Base-by-base conservation (phyloP, 164 flowering plant species). In the Magnolia changhungtana region DNA sequence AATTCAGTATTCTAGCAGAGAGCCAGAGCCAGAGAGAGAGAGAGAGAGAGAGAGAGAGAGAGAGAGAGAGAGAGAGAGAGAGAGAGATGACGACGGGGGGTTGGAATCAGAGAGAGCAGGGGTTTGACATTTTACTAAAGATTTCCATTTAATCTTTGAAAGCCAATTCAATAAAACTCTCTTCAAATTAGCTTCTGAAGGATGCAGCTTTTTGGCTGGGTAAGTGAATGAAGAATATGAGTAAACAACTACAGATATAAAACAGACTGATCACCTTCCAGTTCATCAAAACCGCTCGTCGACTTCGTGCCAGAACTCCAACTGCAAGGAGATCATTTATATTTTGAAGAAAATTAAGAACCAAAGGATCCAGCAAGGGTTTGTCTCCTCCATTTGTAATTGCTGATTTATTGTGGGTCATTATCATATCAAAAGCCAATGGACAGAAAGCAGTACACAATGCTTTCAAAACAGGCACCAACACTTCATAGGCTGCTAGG, bases 401-500 rank as follows among this genome's bases (percentile, higher is more conserved):
- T 72, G 72, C 50, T 23, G 76, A 75, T 8, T 72, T 74, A 55
- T 83, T 73, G 67, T 77, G 67, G 14, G 80, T 76, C 78, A 64
- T 45, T 6, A 89, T 21, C 50, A 86, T 63, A 68, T 83, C 78
- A 63, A 88, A 75, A 72, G 80, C 74, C 69, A 76, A 52, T 49
- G 88, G 78, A 80, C 90, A 86, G 72, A 78, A 78, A 13, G 81
- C 66, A n/a, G 82, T 80, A 20, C 74, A 83, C 27, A 92, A 52
- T 59, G 88, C 85, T 81, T 80, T 89, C 74, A 96, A 80, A 78
- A 82, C 90, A 83, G 81, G 79, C 75, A 86, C 88, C 64, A 90
- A 80, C 76, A 93, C 92, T 85, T 94, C 98, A 90, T 85, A 90
- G 63, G 95, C 87, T 64, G 94, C 99, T 72, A 93, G 78, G 74